These are phyloP conservation scores for Ascochyta pisi DNA, from an alignment of 2,329 filamentous ascomycete genomes.

Conservation along the genomic window DNA sequence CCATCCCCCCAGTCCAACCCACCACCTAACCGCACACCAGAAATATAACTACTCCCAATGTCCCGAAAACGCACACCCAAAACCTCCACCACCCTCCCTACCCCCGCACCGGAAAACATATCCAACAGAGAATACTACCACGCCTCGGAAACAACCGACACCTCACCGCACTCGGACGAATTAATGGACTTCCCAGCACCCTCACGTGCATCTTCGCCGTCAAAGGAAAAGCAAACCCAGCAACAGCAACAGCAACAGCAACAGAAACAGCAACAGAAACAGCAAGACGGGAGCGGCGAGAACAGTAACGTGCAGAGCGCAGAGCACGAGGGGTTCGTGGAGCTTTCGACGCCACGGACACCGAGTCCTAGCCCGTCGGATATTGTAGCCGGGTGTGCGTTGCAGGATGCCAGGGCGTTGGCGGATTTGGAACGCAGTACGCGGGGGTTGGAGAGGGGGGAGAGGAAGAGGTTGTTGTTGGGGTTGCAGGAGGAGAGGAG, in stretches of 20 bases:
- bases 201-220: too few species aligned
- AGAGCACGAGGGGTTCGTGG: not conserved
- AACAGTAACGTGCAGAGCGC: not conserved
- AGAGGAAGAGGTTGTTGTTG: constrained; percentile 3
- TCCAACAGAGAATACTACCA: constrained; percentile 9
- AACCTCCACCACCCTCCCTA: constrained; percentile 2
- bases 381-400: not conserved
- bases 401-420: not conserved
- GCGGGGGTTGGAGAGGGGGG: not conserved
- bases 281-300: not conserved
- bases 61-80: not conserved
- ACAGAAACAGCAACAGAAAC: not conserved
- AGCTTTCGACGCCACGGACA: not conserved
- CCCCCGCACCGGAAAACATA: constrained; percentile 1
- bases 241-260: too few species aligned
- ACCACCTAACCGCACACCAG: too few species aligned
- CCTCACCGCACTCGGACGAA: not conserved
- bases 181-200: not conserved
- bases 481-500: not conserved
- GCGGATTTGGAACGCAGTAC: not conserved
- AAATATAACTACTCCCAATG: not conserved
- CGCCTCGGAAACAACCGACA: not conserved
- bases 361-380: constrained; percentile 9
- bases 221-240: too few species aligned
- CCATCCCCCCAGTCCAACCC: too few species aligned